A percentile compares a stretch with the other conserved stretches of the same genome.
Evolutionary conservation across 179 eudicot species (phyloP).

Genomic region (Nepenthes alata): DNA sequence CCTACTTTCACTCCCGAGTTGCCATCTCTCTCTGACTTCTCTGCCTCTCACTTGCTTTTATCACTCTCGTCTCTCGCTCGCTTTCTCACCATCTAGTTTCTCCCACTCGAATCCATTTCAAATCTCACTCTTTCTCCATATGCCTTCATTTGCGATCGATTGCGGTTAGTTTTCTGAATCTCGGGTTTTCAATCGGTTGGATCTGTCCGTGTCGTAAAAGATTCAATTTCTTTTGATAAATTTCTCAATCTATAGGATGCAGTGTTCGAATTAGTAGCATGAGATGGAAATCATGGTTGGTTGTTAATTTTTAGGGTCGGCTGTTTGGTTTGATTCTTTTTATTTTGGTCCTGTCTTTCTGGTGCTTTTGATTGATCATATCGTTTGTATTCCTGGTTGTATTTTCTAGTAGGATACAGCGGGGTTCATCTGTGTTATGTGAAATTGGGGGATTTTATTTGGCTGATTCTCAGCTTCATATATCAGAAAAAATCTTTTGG

Average conservation of each 20-base stretch:
- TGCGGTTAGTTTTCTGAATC: slow-evolving; percentile 6
- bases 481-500: too few relatives aligned
- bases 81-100: background rate
- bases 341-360: too few relatives aligned
- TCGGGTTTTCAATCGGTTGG: background rate
- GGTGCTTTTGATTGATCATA: too few relatives aligned
- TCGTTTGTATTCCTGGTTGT: too few relatives aligned
- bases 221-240: background rate
- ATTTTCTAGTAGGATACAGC: too few relatives aligned
- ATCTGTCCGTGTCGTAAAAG: background rate
- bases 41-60: background rate
- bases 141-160: slow-evolving; percentile 14
- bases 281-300: slow-evolving; percentile 1
- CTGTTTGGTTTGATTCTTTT: too few relatives aligned
- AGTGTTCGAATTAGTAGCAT: background rate
- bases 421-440: background rate
- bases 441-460: too few relatives aligned
- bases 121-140: background rate
- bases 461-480: too few relatives aligned
- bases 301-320: background rate
- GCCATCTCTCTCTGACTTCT: background rate
- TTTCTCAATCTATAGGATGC: too few relatives aligned
- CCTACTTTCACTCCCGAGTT: slow-evolving; percentile 7
- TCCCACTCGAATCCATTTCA: background rate
- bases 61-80: background rate